Evolutionary conservation across 176 grass and related monocot species (phyloP).

Genomic region (Juncus effusus): DNA sequence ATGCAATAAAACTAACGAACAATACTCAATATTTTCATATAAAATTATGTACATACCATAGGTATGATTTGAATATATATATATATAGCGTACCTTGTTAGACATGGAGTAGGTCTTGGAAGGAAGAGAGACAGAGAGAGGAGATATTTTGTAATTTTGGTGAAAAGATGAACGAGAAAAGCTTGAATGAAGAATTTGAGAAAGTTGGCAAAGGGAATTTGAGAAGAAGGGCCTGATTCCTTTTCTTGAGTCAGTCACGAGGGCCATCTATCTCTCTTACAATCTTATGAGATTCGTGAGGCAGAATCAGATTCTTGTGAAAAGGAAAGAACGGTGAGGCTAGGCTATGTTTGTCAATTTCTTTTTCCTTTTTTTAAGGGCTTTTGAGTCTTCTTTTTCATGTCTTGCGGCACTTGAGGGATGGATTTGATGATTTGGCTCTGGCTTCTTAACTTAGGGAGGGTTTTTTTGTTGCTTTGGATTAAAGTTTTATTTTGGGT

Average conservation of each 20-base stretch:
- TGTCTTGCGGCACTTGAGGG: constrained; percentile 19
- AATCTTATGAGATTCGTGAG: constrained; percentile 25
- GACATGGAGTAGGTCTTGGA: constrained; percentile 27
- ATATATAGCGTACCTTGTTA: constrained; percentile 9
- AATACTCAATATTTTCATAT: not conserved
- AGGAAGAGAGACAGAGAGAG: not conserved
- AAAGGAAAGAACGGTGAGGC: constrained; percentile 30
- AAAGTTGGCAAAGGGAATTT: constrained; percentile 30
- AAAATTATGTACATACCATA: not conserved
- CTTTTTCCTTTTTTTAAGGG: constrained; percentile 26
- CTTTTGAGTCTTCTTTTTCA: constrained; percentile 30
- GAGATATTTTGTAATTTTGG: not conserved
- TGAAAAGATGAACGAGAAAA: constrained; percentile 36
- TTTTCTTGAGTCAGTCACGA: constrained; percentile 20
- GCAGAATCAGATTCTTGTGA: constrained; percentile 52
- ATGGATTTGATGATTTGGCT: not conserved
- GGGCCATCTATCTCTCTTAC: constrained; percentile 15
- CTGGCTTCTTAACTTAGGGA: not conserved
- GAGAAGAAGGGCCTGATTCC: constrained; percentile 23
- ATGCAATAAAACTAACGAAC: constrained; percentile 46
- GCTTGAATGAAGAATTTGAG: constrained; percentile 23
- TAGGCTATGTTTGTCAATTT: constrained; percentile 31
- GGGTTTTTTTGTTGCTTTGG: not conserved
- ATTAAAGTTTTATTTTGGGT: constrained; percentile 15
- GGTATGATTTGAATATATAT: too few species aligned